Base-by-base conservation (phyloP, 1,284 basidiomycete genomes). In the Laetiporus sulphureus region DNA sequence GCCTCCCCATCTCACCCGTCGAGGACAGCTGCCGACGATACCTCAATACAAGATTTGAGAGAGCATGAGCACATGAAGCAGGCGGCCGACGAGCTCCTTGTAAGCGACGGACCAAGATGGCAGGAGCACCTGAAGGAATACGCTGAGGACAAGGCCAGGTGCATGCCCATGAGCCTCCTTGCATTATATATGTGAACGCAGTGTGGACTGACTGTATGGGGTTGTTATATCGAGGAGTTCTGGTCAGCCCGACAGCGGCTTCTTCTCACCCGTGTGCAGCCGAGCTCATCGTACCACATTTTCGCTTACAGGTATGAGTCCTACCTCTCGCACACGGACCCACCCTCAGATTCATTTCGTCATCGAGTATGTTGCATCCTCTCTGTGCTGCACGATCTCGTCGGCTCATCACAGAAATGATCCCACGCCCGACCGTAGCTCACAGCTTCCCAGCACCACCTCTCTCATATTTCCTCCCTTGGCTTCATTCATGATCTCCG, bases 281-380 rank as follows among this genome's bases (percentile, higher is more conserved):
- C n/a, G n/a, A n/a, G n/a, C 20, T 32, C 7, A 33, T 30, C 25
- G 12, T 18, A 34, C 18, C 34, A 25, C 10, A 18, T 20, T 19
- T 27, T 15, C 22, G 23, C 21, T 10, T 3, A 32, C 35, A 83
- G 83, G 84, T 89, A 95, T 52, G 92, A 96, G 62, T 91, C 86
- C 41, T 97, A 97, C 59, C 73, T 98, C 21, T 88, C 83, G 2
- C 88, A 93, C 60, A 83, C 83, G 45, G 92, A 97, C 54, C 92
- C 92, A 83, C 84, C 22, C 71, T 97, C 55, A 98, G 98, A 60
- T 94, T 94, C 0, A 98, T 95, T 98, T 99, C 59, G 91, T 98
- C n/a, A 79, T 98, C 42, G 93, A 97, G 86, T 94, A 55, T 50
- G 88, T 48, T n/a, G n/a, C n/a, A n/a, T n/a, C n/a, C n/a, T n/a